Evolutionary conservation across 306 rosid species (phyloP), one percentile per base, ranked within the genome.

Genomic region (Purshia tridentata): DNA sequence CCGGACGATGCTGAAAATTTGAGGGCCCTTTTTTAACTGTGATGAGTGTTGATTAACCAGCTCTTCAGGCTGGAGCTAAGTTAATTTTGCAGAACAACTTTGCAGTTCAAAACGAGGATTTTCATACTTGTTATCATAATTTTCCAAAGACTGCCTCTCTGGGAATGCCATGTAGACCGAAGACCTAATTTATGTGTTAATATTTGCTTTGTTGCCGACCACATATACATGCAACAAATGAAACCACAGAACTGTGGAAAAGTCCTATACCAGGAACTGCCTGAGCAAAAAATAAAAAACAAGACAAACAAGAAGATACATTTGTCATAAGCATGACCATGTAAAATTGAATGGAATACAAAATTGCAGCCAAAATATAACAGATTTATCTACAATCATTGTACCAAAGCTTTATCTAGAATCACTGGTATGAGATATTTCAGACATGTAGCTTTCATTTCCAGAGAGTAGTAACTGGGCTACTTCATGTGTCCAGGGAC

Each of bases 271-370:
- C 56, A 35, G 48, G 18, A 66, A 55, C 63, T 7, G 40, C 6
- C 3, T n/a, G 1, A 8, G 18, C 4, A 48, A 46, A 47, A 46
- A 18, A 41, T 10, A 23, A 44, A 20, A 0, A 18, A 3, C 12
- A 13, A 8, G 5, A 58, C 7, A 29, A 47, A 68, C 61, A 69
- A 69, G 41, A 65, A 20, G 20, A 69, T 63, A 69, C 45, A 14
- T 5, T 67, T 45, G 69, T 19, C 39, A 22, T 11, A 45, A 39
- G 47, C 53, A 13, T 35, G 72, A 37, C 77, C 79, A 48, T 46
- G 51, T 51, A 81, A 69, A 52, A 20, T 79, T 59, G 77, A 68
- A 42, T 77, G 86, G 85, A 53, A 14, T 37, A 61, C 62, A 61
- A 60, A 71, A 66, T 18, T 57, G 22, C 65, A 12, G 47, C 44